A percentile compares a stretch with the other conserved stretches of the same genome.
These are phyloP conservation scores for Alloteropsis semialata DNA, from an alignment of 176 grass and related monocot species.

Conservation along the genomic window DNA sequence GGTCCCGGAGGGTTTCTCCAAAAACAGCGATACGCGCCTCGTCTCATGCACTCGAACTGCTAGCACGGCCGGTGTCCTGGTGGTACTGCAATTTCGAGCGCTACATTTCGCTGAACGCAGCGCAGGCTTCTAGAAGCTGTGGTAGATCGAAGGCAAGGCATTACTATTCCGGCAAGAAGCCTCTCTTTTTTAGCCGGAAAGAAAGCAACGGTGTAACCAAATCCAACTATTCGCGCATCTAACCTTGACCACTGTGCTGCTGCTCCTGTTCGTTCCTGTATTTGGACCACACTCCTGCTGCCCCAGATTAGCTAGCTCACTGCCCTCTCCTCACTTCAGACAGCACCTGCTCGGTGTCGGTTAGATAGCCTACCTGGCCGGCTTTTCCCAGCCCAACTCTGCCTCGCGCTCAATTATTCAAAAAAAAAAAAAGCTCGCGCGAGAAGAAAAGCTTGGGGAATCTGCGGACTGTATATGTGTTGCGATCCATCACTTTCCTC, in stretches of 20 bases:
- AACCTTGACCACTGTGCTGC: background rate
- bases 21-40: no score
- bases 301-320: background rate
- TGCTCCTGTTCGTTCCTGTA: no score
- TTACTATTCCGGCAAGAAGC: background rate
- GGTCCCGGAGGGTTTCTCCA: background rate
- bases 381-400: background rate
- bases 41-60: background rate
- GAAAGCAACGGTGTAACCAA: background rate
- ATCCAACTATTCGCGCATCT: constrained; percentile 2
- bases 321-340: background rate
- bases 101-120: background rate
- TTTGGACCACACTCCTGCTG: background rate
- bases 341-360: background rate
- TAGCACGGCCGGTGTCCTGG: no score
- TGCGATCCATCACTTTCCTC: background rate
- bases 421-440: no score
- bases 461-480: background rate
- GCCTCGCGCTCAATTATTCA: background rate
- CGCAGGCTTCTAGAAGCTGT: background rate
- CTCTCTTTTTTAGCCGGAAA: background rate
- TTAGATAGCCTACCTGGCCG: constrained; percentile 15
- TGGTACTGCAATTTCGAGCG: no score
- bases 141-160: background rate
- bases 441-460: no score